These are phyloP conservation scores for Leishmania major DNA, from an alignment of 208 protist genomes.

Conservation along the genomic window DNA sequence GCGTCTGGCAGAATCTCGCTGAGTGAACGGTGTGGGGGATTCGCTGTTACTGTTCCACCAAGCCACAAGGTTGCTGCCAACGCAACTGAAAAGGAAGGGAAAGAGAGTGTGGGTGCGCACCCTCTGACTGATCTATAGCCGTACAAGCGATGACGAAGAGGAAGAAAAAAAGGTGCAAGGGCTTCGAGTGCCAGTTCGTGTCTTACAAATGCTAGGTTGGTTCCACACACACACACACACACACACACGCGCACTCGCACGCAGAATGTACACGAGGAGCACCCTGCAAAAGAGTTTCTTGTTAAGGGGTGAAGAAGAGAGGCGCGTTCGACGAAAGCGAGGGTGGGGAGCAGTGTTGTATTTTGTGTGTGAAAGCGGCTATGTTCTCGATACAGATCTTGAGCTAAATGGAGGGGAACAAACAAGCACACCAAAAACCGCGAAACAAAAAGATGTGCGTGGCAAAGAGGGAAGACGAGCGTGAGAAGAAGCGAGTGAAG, in stretches of 20 bases:
- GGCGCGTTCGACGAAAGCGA: neutral
- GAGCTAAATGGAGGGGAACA: neutral
- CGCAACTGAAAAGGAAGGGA: neutral
- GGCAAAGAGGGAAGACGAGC: neutral
- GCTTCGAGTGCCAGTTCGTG: neutral
- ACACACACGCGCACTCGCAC: neutral
- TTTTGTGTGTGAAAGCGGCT: neutral
- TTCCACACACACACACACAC: neutral
- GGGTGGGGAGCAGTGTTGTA: too few relatives aligned
- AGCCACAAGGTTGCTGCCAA: neutral
- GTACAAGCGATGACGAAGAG: neutral
- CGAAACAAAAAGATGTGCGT: neutral
- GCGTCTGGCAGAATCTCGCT: neutral
- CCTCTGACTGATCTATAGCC: neutral
- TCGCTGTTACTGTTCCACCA: neutral
- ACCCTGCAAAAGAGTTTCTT: neutral
- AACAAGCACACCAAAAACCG: neutral
- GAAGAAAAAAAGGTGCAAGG: neutral
- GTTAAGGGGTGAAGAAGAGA: neutral
- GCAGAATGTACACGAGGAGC: neutral
- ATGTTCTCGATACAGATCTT: neutral
- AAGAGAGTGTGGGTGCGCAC: neutral
- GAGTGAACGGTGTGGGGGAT: neutral
- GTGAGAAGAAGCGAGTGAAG: neutral
- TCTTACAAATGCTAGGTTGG: neutral